phyloP scores from a whole-genome alignment of 2,329 filamentous ascomycete genomes.

The Ilyonectria destructans region DNA sequence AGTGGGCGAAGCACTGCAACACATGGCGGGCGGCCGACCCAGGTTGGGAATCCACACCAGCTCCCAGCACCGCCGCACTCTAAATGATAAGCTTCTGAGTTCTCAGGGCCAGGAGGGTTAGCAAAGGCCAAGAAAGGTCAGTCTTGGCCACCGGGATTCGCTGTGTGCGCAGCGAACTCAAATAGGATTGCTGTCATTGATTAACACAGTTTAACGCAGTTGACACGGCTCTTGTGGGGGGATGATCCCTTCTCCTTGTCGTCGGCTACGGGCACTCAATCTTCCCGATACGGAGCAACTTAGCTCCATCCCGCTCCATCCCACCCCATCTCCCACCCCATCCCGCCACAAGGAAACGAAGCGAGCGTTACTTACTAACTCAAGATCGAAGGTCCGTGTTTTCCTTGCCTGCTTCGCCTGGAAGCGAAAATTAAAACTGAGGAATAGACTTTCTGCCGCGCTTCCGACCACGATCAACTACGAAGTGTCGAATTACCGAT shows the following conservation, averaged over 20 bases:
- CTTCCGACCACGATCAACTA: not conserved
- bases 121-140: not conserved
- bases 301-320: slow-evolving; percentile 27
- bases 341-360: not conserved
- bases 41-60: not conserved
- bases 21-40: slow-evolving; percentile 41
- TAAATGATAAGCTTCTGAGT: slow-evolving; percentile 26
- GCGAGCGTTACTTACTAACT: not conserved
- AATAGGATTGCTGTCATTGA: not conserved
- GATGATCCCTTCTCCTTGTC: slow-evolving; percentile 11
- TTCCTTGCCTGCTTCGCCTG: not conserved
- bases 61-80: slow-evolving; percentile 27
- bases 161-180: slow-evolving; percentile 5
- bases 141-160: not conserved
- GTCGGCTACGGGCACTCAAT: slow-evolving; percentile 25
- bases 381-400: no score
- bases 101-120: no score
- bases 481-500: not conserved
- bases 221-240: not conserved
- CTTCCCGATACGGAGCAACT: slow-evolving; percentile 32
- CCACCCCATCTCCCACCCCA: not conserved
- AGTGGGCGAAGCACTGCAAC: not conserved
- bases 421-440: not conserved
- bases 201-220: not conserved
- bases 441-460: not conserved